A percentile compares a stretch with the other conserved stretches of the same genome.
Conservation (phyloP, 1,284 basidiomycete species). For the Cutaneotrichosporon sp. region DNA sequence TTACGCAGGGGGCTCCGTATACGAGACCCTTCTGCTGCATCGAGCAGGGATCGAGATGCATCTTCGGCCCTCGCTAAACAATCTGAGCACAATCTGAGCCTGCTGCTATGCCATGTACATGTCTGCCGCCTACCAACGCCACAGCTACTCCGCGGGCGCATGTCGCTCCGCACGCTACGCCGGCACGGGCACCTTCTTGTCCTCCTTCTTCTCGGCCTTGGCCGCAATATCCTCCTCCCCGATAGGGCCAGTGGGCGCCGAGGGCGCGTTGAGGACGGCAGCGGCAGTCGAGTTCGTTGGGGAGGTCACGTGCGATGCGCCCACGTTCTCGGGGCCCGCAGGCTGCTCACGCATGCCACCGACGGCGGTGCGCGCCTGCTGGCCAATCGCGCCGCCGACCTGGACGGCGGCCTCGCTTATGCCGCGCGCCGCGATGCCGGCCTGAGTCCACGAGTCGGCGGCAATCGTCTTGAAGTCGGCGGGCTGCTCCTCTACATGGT, state of each 20-base stretch:
- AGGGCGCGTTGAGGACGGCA: constrained; percentile 10
- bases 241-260: not conserved
- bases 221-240: constrained; percentile 4
- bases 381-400: constrained; percentile 40
- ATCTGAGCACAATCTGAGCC: not conserved
- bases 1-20: no score
- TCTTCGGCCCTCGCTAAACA: not conserved
- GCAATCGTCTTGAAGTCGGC: constrained; percentile 26
- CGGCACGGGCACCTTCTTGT: constrained; percentile 3
- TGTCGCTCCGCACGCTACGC: not conserved
- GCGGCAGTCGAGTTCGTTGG: constrained; percentile 2
- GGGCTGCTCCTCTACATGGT: not conserved
- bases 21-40: no score
- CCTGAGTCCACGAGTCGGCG: constrained; percentile 47
- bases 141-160: not conserved
- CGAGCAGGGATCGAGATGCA: not conserved
- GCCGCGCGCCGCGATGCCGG: constrained; percentile 44
- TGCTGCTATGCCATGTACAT: not conserved
- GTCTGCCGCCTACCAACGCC: not conserved
- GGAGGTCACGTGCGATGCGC: not conserved
- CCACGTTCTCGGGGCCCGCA: constrained; percentile 1
- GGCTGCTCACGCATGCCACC: constrained; percentile 24
- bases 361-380: constrained; percentile 42
- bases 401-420: constrained; percentile 39
- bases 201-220: not conserved